These are phyloP conservation scores for Nepenthes mirabilis DNA, from an alignment of 148 eudicot species.

Conservation along the genomic window DNA sequence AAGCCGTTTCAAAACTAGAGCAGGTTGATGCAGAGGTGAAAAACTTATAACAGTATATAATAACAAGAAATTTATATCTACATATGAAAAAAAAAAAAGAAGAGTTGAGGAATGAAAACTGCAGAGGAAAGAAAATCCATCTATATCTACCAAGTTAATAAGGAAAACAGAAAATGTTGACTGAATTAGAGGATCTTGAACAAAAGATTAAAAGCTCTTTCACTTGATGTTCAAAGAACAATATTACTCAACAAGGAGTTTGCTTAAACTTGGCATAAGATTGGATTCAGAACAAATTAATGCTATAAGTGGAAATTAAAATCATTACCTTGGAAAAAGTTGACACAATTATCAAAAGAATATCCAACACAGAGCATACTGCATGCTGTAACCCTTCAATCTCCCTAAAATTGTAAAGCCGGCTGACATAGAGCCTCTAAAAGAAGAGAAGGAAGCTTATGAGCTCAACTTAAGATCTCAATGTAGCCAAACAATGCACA, in stretches of 20 bases:
- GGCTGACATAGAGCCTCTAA: slow-evolving; percentile 64
- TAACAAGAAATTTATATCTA: too few relatives aligned
- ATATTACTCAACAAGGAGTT: neutral
- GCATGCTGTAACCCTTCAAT: slow-evolving; percentile 73
- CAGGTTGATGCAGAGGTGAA: neutral
- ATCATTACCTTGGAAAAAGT: slow-evolving; percentile 42
- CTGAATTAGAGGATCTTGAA: too few relatives aligned
- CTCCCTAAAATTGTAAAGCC: slow-evolving; percentile 59
- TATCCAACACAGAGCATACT: slow-evolving; percentile 53
- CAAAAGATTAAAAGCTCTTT: too few relatives aligned
- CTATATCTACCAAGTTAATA: too few relatives aligned
- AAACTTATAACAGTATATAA: too few relatives aligned
- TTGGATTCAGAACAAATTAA: neutral
- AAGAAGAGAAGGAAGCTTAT: neutral
- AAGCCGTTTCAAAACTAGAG: neutral
- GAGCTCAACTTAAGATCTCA: neutral
- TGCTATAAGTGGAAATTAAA: neutral
- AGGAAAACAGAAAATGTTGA: too few relatives aligned
- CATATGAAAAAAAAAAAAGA: too few relatives aligned
- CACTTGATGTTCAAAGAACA: too few relatives aligned
- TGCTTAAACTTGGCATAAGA: neutral
- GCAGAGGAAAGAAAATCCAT: too few relatives aligned
- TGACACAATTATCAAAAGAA: slow-evolving; percentile 49
- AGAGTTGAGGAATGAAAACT: too few relatives aligned
- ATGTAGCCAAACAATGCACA: neutral